Conservation (phyloP, 2,329 filamentous ascomycete genomes). For the Graphilbum ipis-grandicollis region DNA sequence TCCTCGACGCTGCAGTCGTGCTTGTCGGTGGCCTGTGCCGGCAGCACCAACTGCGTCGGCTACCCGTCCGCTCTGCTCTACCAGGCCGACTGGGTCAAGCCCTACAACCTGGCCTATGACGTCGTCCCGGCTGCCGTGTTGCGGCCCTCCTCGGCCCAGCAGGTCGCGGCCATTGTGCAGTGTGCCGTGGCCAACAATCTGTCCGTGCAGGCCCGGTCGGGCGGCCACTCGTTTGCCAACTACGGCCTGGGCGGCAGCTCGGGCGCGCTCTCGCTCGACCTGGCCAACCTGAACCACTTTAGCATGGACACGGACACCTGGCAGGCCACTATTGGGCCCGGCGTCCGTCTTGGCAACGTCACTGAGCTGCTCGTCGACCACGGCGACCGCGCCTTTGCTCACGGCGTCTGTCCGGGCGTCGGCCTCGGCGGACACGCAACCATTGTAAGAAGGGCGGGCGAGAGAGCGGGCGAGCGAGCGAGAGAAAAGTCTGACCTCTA, state of each 20-base stretch:
- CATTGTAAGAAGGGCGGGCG: neutral
- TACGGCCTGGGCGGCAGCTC: conserved; percentile 30
- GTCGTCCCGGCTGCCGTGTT: conserved; percentile 38
- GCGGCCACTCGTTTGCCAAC: conserved; percentile 43
- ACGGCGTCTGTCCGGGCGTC: conserved; percentile 41
- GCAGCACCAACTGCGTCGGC: conserved; percentile 26
- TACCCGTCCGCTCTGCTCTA: conserved; percentile 26
- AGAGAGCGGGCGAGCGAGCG: too few relatives aligned
- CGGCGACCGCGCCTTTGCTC: conserved; percentile 38
- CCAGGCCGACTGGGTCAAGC: conserved; percentile 29
- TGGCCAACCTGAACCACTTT: conserved; percentile 34
- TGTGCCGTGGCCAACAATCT: conserved; percentile 32
- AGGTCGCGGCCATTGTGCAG: conserved; percentile 38
- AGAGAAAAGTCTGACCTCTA: conserved; percentile 14
- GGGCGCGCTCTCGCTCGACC: conserved; percentile 37
- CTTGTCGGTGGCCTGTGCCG: conserved; percentile 27
- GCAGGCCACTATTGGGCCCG: conserved; percentile 36
- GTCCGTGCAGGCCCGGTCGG: conserved; percentile 44
- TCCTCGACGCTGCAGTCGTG: conserved; percentile 22
- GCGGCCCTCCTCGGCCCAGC: conserved; percentile 30
- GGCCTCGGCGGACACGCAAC: conserved; percentile 42
- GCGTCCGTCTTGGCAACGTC: conserved; percentile 32
- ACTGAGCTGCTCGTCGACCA: conserved; percentile 29
- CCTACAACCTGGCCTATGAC: conserved; percentile 29
- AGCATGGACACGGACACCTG: conserved; percentile 33